Base-by-base conservation (phyloP, 768 basidiomycete genomes). In the Coprinellus aureogranulatus region DNA sequence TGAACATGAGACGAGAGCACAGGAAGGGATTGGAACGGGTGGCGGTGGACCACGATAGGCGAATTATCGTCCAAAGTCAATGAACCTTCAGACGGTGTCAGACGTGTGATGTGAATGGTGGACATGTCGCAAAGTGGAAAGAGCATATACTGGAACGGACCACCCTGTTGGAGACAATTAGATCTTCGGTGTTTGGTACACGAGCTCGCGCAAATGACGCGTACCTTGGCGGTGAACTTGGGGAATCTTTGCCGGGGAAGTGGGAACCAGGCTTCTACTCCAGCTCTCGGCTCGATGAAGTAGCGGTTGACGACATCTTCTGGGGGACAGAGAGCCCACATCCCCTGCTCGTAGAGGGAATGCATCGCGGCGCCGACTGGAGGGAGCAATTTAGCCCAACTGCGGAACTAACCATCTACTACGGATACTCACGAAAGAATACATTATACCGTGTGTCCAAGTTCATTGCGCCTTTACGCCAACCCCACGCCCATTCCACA, bases 401-500 rank as follows among this genome's bases (percentile, higher is more conserved):
- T 34, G 8, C 30, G 28, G 44, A 27, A 48, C 11, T 5, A 6
- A 14, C 10, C 47, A 18, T 34, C 22, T 22, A 37, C 45, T 25
- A n/a, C 22, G 34, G 11, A 20, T 12, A 44, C 58, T 18, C 25
- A 64, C 61, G 18, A 41, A 40, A 45, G 30, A 64, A 64, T 41
- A 66, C 41, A 46, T 66, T 66, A 22, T 52, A 47, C 16, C 58
- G 30, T 0, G 61, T 60, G 50, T 64, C 65, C 16, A 64, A 47
- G 49, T 64, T 58, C 25, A 66, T n/a, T 26, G 59, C 58, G 9
- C 50, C 22, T 3, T 18, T 4, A n/a, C 37, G 20, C 56, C 64
- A 53, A 2, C 60, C 55, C 63, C 61, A 64, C n/a, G 30, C 25
- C 57, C 58, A 64, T 40, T 66, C 65, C 1, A 66, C 28, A 34